A percentile compares a stretch with the other conserved stretches of the same genome.
phyloP scores from a whole-genome alignment of 495 filamentous ascomycete species.

The Aspergillus conjunctus region DNA sequence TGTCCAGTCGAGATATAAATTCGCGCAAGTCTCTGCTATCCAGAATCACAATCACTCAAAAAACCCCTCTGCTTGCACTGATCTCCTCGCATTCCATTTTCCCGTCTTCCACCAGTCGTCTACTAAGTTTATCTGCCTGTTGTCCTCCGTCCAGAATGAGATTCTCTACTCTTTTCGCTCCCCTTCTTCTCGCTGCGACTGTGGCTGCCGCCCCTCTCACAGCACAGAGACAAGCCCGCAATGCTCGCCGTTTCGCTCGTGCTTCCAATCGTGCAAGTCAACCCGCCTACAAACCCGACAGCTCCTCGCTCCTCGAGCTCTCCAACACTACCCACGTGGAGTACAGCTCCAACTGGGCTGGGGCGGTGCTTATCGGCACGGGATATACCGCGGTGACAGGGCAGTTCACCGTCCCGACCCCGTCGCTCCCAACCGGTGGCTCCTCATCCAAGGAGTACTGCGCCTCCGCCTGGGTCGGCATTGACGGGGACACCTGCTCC shows the following conservation, averaged over 20 bases:
- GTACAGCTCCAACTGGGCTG: constrained; percentile 58
- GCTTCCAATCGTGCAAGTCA: constrained; percentile 20
- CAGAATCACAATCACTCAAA: too few relatives aligned
- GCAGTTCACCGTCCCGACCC: constrained; percentile 52
- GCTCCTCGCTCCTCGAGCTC: constrained; percentile 25
- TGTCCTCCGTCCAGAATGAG: constrained; percentile 22
- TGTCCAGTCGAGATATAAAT: too few relatives aligned
- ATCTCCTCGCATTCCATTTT: neutral
- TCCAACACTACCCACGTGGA: constrained; percentile 35
- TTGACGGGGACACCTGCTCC: constrained; percentile 57
- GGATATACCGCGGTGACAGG: constrained; percentile 52
- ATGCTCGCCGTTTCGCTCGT: constrained; percentile 27
- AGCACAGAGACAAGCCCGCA: constrained; percentile 26
- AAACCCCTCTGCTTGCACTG: neutral
- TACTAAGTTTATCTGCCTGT: too few relatives aligned
- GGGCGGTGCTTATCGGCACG: constrained; percentile 49
- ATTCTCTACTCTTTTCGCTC: constrained; percentile 21
- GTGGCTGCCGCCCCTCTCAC: constrained; percentile 32
- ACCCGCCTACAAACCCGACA: constrained; percentile 32
- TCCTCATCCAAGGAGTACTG: constrained; percentile 38
- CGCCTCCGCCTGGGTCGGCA: constrained; percentile 60
- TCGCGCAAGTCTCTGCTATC: too few relatives aligned
- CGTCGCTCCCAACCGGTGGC: constrained; percentile 43
- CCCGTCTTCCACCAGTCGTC: neutral
- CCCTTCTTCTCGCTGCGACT: constrained; percentile 22